Base-by-base conservation (phyloP, 1,284 basidiomycete genomes). In the Trichosporon ovoides region DNA sequence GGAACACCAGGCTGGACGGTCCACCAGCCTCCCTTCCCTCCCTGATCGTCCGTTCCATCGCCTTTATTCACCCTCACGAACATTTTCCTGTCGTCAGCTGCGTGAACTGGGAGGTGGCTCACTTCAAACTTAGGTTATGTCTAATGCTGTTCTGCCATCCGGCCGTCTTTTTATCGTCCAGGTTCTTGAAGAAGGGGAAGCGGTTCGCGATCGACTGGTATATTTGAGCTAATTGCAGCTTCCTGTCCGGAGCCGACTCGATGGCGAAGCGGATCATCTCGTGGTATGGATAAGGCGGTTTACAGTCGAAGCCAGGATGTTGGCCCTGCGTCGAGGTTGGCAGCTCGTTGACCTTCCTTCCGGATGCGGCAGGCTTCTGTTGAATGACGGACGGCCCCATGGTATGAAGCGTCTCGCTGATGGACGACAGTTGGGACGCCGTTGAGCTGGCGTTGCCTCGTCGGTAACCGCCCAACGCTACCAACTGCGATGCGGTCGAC, bases 21-120 rank as follows among this genome's bases (percentile, higher is more conserved):
- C 76, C 76, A 77, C 76, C 76, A 77, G 9, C 76, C 76, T 24
- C 76, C 76, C 65, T 77, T 77, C 20, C 73, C 72, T 24, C 69
- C 71, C 6, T 68, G 64, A 35, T 76, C 74, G 57, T 77, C 73
- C 3, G 67, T 56, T 11, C 70, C 71, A 56, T 77, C 76, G 10
- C 67, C 66, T 61, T 75, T 72, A 63, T 76, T 75, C 3, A 75
- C 73, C 28, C 76, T 65, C 11, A 77, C 76, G 61, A 77, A 77
- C 69, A 76, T 76, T 72, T 77, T 77, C 60, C 76, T 77, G 59
- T 3, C 12, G 53, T 62, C 50, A 60, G 53, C 38, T 31, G 14
- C n/a, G n/a, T 16, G 2, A 31, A 31, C 13, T 0, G 24, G 11
- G 11, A 14, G 13, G 14, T 24, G 20, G 67, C 76, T 64, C 66